Evolutionary conservation across 2,329 filamentous ascomycete species (phyloP).

Genomic region (Geosmithia putterillii): DNA sequence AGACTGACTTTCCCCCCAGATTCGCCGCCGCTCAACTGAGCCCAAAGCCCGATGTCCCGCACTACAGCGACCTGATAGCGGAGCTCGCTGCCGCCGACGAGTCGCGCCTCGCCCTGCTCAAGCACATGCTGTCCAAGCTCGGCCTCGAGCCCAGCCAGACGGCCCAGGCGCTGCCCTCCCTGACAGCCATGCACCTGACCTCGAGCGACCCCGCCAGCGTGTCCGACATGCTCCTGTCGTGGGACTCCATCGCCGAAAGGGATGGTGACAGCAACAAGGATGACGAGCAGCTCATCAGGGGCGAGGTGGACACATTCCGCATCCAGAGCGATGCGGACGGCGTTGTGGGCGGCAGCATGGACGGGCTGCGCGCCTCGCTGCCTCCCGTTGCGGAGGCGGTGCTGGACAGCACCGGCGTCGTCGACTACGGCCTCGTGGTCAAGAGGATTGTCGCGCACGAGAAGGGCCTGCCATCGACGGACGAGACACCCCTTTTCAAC

Average conservation of each 20-base stretch:
- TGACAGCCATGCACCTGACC: slow-evolving; percentile 75
- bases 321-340: slow-evolving; percentile 52
- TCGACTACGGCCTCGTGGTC: slow-evolving; percentile 61
- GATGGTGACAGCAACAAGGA: slow-evolving; percentile 52
- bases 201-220: slow-evolving; percentile 51
- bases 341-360: slow-evolving; percentile 36
- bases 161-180: slow-evolving; percentile 49
- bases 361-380: slow-evolving; percentile 41
- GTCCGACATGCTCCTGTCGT: slow-evolving; percentile 52
- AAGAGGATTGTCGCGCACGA: slow-evolving; percentile 70
- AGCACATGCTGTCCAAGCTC: slow-evolving; percentile 66
- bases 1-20: slow-evolving; percentile 27
- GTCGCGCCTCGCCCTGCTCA: slow-evolving; percentile 61
- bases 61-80: slow-evolving; percentile 59
- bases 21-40: slow-evolving; percentile 73
- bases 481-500: slow-evolving; percentile 76
- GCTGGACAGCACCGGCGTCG: slow-evolving; percentile 39
- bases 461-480: slow-evolving; percentile 49
- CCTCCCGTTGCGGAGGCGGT: slow-evolving; percentile 4
- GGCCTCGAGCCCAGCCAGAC: slow-evolving; percentile 61
- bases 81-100: slow-evolving; percentile 57
- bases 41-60: slow-evolving; percentile 50
- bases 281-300: slow-evolving; percentile 61
- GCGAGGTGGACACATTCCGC: slow-evolving; percentile 72
- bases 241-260: slow-evolving; percentile 54